Base-by-base conservation (phyloP, 108 stramenopile genomes). In the Chaetoceros tenuissimus region DNA sequence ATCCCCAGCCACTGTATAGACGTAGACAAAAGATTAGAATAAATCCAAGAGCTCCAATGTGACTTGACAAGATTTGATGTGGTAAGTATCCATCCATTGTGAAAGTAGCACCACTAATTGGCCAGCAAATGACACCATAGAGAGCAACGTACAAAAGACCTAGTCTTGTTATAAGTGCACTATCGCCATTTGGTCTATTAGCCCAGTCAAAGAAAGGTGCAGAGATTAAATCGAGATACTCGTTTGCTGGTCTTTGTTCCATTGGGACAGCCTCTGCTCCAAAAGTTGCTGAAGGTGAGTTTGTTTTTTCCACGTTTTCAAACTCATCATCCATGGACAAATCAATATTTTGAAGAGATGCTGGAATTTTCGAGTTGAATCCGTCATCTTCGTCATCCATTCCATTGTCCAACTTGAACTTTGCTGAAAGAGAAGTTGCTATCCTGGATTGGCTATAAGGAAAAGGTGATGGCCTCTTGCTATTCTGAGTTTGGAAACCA, bases 201-300 rank as follows among this genome's bases (percentile, higher is more conserved):
- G 80, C 81, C 89, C 89, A 91, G 7, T 71, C 85, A 56, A 87
- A 91, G 25, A 84, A 55, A 1, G 89, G 89, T 43, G 77, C 72
- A 20, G 66, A 59, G 7, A 70, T 69, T 43, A 91, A 58, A 57
- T 91, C 78, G 48, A 87, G 60, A 43, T 87, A 91, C 63, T 91
- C 89, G 58, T 91, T 91, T 23, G 85, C 79, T 3, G 89, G 89
- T 24, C 89, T 72, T 60, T 83, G 82, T 2, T 71, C 79, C 27
- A 80, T 67, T 8, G 89, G 89, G 22, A 91, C 89, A 21, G 74
- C 81, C 60, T 91, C 89, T 13, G 89, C 72, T 46, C 89, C 89
- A 60, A 91, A 91, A 51, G 80, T 78, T 34, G 77, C 80, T 64
- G 79, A 76, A 45, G 78, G 78, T 26, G 59, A 57, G 22, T 48